These are phyloP conservation scores for Backusella australiensis DNA, from an alignment of 192 early-diverging fungal genomes.

Conservation along the genomic window DNA sequence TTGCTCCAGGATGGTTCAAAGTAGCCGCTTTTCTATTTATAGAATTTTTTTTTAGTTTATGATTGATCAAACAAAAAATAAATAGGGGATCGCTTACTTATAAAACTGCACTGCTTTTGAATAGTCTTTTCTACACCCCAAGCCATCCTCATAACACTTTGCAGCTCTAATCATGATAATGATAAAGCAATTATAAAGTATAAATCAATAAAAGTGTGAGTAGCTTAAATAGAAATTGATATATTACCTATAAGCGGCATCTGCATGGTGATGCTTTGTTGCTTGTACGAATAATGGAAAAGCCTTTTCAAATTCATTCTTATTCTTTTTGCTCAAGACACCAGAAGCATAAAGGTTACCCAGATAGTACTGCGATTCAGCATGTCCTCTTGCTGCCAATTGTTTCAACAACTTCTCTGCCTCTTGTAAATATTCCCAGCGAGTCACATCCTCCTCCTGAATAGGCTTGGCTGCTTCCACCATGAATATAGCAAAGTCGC, in stretches of 20 bases:
- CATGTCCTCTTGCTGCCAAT: slow-evolving; percentile 54
- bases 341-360: slow-evolving; percentile 70
- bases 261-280: slow-evolving; percentile 67
- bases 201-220: background rate
- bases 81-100: slow-evolving; percentile 38
- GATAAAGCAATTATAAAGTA: background rate
- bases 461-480: slow-evolving; percentile 53
- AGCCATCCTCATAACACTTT: slow-evolving; percentile 62
- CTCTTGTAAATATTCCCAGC: slow-evolving; percentile 60
- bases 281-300: slow-evolving; percentile 67
- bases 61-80: background rate
- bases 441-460: slow-evolving; percentile 42
- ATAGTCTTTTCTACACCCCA: slow-evolving; percentile 57
- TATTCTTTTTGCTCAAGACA: slow-evolving; percentile 54
- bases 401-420: slow-evolving; percentile 62
- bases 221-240: background rate
- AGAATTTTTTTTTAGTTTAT: background rate
- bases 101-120: slow-evolving; percentile 71
- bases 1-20: slow-evolving; percentile 67
- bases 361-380: slow-evolving; percentile 68
- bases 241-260: slow-evolving; percentile 57
- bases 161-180: slow-evolving; percentile 40
- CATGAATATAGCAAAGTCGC: slow-evolving; percentile 69
- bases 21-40: slow-evolving; percentile 61
- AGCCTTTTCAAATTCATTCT: slow-evolving; percentile 69